A percentile compares a stretch with the other conserved stretches of the same genome.
phyloP scores from a whole-genome alignment of 1,284 basidiomycete species.

The Moesziomyces parantarcticus region DNA sequence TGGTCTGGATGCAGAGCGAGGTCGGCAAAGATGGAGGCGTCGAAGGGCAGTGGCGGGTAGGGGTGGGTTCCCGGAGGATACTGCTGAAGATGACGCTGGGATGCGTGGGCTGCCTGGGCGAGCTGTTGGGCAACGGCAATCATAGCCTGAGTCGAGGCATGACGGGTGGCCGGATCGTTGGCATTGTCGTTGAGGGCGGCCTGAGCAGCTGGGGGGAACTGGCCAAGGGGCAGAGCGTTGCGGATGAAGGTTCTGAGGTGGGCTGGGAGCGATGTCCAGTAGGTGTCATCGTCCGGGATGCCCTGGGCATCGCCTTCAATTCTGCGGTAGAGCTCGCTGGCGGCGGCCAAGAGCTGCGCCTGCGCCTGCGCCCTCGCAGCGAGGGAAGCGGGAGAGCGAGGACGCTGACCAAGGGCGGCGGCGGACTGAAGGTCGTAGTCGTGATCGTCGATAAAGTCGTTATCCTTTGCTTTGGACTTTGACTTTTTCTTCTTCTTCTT shows the following conservation, averaged over 20 bases:
- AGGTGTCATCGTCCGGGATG: constrained; percentile 71
- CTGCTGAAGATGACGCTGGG: constrained; percentile 60
- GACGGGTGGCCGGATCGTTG: constrained; percentile 57
- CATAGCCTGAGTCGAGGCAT: constrained; percentile 66
- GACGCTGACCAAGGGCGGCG: constrained; percentile 36
- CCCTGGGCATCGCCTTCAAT: constrained; percentile 66
- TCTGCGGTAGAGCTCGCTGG: constrained; percentile 65
- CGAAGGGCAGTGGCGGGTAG: constrained; percentile 61
- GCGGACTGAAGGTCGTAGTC: constrained; percentile 43
- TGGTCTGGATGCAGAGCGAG: constrained; percentile 58
- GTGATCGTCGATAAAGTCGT: constrained; percentile 43
- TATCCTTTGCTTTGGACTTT: constrained; percentile 54
- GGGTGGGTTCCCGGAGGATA: constrained; percentile 54
- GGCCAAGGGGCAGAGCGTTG: constrained; percentile 71
- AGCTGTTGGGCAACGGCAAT: constrained; percentile 68
- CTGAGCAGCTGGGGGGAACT: constrained; percentile 55
- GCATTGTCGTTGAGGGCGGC: constrained; percentile 50
- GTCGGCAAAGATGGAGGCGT: constrained; percentile 65
- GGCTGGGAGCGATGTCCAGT: constrained; percentile 73
- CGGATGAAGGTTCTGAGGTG: constrained; percentile 73
- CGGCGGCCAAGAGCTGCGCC: constrained; percentile 64
- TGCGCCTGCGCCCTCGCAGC: constrained; percentile 63
- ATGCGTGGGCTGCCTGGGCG: constrained; percentile 64
- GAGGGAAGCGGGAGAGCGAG: constrained; percentile 44
- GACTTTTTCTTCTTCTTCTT: constrained; percentile 65